Conservation (phyloP, 2,329 filamentous ascomycete species). For the Aureobasidium sp. region DNA sequence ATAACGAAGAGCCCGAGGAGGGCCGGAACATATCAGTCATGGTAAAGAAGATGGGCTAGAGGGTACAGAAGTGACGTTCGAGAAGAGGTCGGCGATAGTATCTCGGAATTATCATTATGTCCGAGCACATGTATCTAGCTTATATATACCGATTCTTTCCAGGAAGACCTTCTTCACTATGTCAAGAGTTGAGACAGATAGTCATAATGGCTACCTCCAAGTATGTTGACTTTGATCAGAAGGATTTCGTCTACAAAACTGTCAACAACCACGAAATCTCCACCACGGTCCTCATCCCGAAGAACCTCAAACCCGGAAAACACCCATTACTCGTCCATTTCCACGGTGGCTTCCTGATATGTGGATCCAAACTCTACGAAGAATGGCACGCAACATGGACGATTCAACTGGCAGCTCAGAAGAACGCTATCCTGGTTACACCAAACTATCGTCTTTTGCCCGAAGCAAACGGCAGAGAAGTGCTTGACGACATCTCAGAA, state of each 20-base stretch:
- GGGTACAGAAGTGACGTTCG: not conserved
- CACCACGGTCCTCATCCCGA: constrained; percentile 32
- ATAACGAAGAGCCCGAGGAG: too few species aligned
- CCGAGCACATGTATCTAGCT: not conserved
- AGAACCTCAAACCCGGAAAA: constrained; percentile 24
- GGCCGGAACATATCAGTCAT: too few species aligned
- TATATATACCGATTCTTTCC: too few species aligned
- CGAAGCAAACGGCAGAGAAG: constrained; percentile 37
- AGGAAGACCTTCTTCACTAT: not conserved
- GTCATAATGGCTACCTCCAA: constrained; percentile 14
- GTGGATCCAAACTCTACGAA: constrained; percentile 19
- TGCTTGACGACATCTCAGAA: constrained; percentile 39
- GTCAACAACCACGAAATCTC: constrained; percentile 29
- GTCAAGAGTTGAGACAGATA: too few species aligned
- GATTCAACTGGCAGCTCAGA: constrained; percentile 30
- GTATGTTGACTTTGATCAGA: constrained; percentile 31
- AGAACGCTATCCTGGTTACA: constrained; percentile 36
- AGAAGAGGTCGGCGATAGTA: not conserved
- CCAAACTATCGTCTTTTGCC: constrained; percentile 46
- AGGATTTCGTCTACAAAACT: constrained; percentile 35
- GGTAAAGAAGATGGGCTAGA: too few species aligned
- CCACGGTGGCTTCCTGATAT: constrained; percentile 35
- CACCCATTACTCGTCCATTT: constrained; percentile 34
- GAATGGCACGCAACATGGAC: constrained; percentile 20
- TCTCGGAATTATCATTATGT: not conserved